A percentile compares a stretch with the other conserved stretches of the same genome.
Conservation (phyloP, 495 filamentous ascomycete genomes). For the Penicillium ucsense region DNA sequence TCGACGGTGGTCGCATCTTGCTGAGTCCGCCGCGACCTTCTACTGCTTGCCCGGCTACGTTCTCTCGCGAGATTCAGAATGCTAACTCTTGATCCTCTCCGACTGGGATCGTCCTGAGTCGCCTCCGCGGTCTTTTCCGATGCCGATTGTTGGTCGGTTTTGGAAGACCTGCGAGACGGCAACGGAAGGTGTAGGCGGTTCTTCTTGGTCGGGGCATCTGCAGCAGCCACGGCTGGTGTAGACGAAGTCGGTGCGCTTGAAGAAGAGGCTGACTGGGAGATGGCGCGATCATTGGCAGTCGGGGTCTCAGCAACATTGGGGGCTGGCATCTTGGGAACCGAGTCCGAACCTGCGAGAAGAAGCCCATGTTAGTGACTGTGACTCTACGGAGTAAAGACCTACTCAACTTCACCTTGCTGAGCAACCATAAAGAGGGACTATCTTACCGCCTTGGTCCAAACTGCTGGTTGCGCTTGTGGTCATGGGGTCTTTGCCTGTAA, state of each 20-base stretch:
- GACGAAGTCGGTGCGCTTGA: constrained; percentile 9
- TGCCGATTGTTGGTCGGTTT: constrained; percentile 49
- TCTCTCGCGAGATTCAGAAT: constrained; percentile 57
- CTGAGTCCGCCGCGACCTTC: constrained; percentile 39
- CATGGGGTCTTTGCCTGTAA: constrained; percentile 29
- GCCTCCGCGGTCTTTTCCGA: constrained; percentile 56
- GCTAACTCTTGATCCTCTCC: constrained; percentile 58
- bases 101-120: constrained; percentile 51
- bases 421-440: not conserved
- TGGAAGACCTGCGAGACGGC: constrained; percentile 61
- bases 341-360: constrained; percentile 20
- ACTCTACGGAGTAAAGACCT: not conserved
- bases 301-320: constrained; percentile 19
- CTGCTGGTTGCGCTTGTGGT: constrained; percentile 27
- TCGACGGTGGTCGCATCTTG: constrained; percentile 32
- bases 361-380: constrained; percentile 8
- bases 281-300: constrained; percentile 16
- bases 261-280: constrained; percentile 14
- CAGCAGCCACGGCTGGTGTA: constrained; percentile 2
- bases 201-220: constrained; percentile 37
- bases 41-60: constrained; percentile 58
- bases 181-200: constrained; percentile 48
- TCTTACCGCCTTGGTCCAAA: constrained; percentile 15
- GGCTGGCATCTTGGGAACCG: constrained; percentile 17
- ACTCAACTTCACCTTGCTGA: no score